Evolutionary conservation across 805 yeast genomes (phyloP), one percentile per base, ranked within the genome.

Genomic region (Barnettozyma vustinii): DNA sequence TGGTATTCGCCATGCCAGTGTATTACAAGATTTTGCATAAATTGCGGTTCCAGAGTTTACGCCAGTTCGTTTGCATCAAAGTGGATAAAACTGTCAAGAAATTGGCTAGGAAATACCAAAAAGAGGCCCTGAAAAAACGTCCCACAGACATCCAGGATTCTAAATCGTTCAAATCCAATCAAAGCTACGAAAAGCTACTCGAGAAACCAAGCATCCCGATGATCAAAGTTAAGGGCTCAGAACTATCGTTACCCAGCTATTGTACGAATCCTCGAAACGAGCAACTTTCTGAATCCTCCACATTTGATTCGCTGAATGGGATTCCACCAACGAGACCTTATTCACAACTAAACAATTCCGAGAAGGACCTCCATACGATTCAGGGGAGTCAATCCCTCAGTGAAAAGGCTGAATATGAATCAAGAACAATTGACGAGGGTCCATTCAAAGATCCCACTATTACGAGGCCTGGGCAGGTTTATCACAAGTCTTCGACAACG

Each of bases 1-100:
- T 83, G 53, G 35, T 80, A 2, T 70, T 74, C 50, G 73, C 74
- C 42, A 55, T 78, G 13, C 84, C 82, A 4, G 74, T 84, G 2
- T 74, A 72, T 54, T 69, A 74, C 46, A 74, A 70, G 52, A 60
- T 75, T 18, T 59, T 75, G 12, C 63, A 73, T 36, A 61, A 65
- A 16, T 59, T 62, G 40, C 67, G 61, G 47, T 73, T 70, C 43
- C 55, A 57, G 23, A 71, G 79, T 12, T 64, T 84, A 48, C 83
- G 79, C 55, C 80, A 79, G 52, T 84, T 75, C 63, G 83, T 87
- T 58, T 81, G 84, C 61, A 58, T 70, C 10, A 71, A 79, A 30
- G 80, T 84, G 45, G 82, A 83, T 60, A 71, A 74, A 27, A 74
- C 77, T 27, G 81, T 85, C 20, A 76, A 81, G 49, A 60, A 64